Base-by-base conservation (phyloP, 169 alveolate genomes). In the Plasmodium berghei region DNA sequence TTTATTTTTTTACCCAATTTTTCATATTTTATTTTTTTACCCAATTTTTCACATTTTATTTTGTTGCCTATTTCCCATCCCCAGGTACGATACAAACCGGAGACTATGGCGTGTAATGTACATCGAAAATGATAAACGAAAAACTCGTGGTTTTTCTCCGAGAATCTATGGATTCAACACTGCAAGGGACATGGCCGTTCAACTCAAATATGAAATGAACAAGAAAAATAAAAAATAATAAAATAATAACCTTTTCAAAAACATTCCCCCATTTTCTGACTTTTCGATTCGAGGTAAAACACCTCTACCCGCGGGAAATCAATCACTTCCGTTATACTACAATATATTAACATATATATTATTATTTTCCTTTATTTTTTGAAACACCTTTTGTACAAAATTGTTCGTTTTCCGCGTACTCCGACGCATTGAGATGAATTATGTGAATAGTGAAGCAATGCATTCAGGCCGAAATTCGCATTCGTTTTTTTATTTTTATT, bases 41-140 rank as follows among this genome's bases (percentile, higher is more conserved):
- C 14, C 14, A 26, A 28, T 4, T 28, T 28, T 28, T 28, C 5
- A 28, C 5, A 56, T 56, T 26, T 66, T n/a, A 18, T 12, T 22
- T 9, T 4, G 22, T 6, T 64, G 58, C 22, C 8, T 40, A 14
- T 48, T 48, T 42, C 48, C 8, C 14, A 26, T 48, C 26, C 18
- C 10, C 34, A 80, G 90, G 90, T 80, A 80, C 14, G 90, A 80
- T 24, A 80, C 90, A 1, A 80, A 80, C 40, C 54, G 90, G 55
- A 80, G 90, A 42, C 63, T 80, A 20, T 80, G 90, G 90, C 24
- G 90, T 10, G 90, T 80, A 49, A 80, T 80, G 90, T 80, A 80
- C 67, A 80, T 80, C 70, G 90, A 80, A 56, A 80, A 80, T 52
- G 90, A 80, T 40, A 80, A 80, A 40, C 26, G 90, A 71, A 80